Percentiles rank a stretch among this genome's conserved stretches.
These are phyloP conservation scores for Boletus coccyginus DNA, from an alignment of 768 basidiomycete genomes.

Conservation along the genomic window DNA sequence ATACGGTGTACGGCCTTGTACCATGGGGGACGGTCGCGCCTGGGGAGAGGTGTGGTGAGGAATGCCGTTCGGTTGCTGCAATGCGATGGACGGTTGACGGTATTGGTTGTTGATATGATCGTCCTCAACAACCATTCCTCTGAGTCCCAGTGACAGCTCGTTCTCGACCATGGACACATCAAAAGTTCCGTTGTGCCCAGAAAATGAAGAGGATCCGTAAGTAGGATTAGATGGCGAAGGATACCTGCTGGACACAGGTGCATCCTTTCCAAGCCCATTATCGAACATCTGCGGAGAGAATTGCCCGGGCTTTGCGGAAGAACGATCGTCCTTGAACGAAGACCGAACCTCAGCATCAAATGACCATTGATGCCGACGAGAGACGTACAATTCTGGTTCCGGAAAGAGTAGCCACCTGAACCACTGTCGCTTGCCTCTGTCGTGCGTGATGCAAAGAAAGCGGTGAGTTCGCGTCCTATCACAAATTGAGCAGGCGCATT, in stretches of 20 bases:
- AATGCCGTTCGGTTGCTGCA: constrained; percentile 30
- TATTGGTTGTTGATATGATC: constrained; percentile 41
- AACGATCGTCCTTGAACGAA: constrained; percentile 44
- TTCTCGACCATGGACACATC: constrained; percentile 47
- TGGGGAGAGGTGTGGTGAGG: constrained; percentile 35
- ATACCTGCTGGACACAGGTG: constrained; percentile 39
- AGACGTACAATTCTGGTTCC: constrained; percentile 39
- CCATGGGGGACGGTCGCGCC: constrained; percentile 42
- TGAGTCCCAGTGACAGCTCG: constrained; percentile 55
- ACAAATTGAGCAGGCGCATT: constrained; percentile 13
- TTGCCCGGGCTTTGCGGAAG: constrained; percentile 45
- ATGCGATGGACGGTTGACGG: constrained; percentile 35
- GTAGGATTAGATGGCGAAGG: constrained; percentile 44
- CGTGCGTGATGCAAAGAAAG: constrained; percentile 45
- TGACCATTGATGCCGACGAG: constrained; percentile 2
- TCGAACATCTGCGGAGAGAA: constrained; percentile 58
- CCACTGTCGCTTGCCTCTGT: constrained; percentile 43
- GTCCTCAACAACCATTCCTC: constrained; percentile 61
- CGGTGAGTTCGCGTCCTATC: constrained; percentile 42
- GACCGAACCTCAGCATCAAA: constrained; percentile 15
- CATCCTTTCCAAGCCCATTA: constrained; percentile 41
- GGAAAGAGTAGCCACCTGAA: constrained; percentile 37
- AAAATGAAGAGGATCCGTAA: constrained; percentile 32
- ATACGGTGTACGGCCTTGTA: constrained; percentile 47
- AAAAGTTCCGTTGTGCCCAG: constrained; percentile 31